phyloP scores from a whole-genome alignment of 805 yeast genomes.

The Lachancea sp. region DNA sequence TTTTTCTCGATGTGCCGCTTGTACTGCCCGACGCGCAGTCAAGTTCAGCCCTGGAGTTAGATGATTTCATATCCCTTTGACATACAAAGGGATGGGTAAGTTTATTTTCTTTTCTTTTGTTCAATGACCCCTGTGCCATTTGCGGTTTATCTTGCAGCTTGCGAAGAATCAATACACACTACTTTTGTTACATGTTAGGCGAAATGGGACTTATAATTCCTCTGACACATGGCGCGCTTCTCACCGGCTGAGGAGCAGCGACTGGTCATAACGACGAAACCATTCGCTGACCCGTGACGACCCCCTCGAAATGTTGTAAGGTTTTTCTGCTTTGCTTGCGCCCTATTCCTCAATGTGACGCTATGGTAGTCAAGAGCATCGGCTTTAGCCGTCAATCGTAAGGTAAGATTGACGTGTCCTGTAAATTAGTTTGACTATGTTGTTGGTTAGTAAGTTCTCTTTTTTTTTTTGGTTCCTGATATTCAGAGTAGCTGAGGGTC shows the following conservation, averaged over 20 bases:
- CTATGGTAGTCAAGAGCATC: no score
- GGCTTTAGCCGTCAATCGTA: background rate
- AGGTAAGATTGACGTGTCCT: background rate
- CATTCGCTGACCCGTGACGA: no score
- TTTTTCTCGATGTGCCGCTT: conserved; percentile 7
- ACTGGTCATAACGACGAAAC: conserved; percentile 2
- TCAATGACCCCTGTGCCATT: no score
- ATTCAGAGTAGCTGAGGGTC: no score
- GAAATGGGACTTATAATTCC: background rate
- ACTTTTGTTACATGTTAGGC: background rate
- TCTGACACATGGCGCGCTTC: conserved; percentile 9
- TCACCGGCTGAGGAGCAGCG: conserved; percentile 5
- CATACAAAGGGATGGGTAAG: conserved; percentile 1
- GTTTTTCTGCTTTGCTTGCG: no score
- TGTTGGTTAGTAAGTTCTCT: background rate
- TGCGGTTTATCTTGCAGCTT: no score
- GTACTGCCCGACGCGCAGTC: conserved; percentile 33
- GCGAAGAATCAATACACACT: no score
- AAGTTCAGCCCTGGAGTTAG: conserved; percentile 26
- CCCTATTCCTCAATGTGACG: no score
- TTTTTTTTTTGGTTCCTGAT: background rate
- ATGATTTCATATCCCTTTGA: conserved; percentile 16
- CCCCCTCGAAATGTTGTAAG: no score
- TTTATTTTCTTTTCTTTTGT: background rate
- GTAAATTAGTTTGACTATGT: background rate